Conservation (phyloP, 176 grass and related monocot species). For the Juncus effusus region DNA sequence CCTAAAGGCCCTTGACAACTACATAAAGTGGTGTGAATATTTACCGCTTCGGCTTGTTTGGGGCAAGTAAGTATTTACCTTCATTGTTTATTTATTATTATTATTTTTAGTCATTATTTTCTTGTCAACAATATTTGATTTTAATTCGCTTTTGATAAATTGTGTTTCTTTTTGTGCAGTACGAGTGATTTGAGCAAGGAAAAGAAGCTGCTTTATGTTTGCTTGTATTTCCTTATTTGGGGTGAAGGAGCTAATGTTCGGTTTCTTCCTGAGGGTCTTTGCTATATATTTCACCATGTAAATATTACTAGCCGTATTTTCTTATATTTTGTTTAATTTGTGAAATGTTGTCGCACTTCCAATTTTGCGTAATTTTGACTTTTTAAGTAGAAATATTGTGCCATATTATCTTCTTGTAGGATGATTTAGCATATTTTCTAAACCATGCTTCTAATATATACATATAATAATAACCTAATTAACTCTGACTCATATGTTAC, state of each 20-base stretch:
- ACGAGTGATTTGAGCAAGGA: slow-evolving; percentile 37
- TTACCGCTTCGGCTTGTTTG: slow-evolving; percentile 71
- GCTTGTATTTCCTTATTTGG: slow-evolving; percentile 92
- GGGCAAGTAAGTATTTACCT: slow-evolving; percentile 56
- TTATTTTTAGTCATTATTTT: not conserved
- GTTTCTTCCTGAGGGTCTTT: slow-evolving; percentile 94
- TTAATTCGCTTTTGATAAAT: slow-evolving; percentile 35
- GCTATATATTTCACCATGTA: slow-evolving; percentile 98
- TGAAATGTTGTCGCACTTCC: too few species aligned
- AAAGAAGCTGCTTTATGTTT: slow-evolving; percentile 79
- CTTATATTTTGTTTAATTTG: too few species aligned
- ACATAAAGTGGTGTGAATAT: slow-evolving; percentile 91
- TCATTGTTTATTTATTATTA: slow-evolving; percentile 5
- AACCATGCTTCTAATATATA: too few species aligned
- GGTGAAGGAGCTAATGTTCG: slow-evolving; percentile 91
- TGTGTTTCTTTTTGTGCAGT: too few species aligned
- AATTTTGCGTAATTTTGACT: too few species aligned
- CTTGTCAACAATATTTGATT: not conserved
- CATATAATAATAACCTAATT: too few species aligned
- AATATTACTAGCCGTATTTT: too few species aligned
- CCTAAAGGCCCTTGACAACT: slow-evolving; percentile 85
- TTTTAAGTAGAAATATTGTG: too few species aligned
- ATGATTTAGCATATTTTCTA: too few species aligned
- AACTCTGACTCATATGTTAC: too few species aligned
- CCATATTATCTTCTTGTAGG: too few species aligned